These are phyloP conservation scores for Cercis canadensis DNA, from an alignment of 306 rosid species.

Conservation along the genomic window DNA sequence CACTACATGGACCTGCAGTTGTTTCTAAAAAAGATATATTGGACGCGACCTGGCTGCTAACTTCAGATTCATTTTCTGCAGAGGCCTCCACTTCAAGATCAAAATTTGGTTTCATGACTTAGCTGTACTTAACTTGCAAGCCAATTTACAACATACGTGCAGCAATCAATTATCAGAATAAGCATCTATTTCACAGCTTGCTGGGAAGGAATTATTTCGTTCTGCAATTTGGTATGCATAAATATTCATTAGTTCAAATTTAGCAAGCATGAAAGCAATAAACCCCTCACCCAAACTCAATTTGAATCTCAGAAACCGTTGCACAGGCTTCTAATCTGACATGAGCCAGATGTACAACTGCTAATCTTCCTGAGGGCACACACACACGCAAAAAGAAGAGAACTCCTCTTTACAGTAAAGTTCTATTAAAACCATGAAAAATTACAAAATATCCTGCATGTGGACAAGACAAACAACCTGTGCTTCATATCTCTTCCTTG, in stretches of 20 bases:
- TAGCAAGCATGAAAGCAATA: conserved; percentile 32
- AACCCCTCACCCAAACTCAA: background rate
- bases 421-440: background rate
- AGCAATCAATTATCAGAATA: conserved; percentile 35
- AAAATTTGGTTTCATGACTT: conserved; percentile 65
- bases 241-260: conserved; percentile 17
- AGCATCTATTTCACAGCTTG: conserved; percentile 32
- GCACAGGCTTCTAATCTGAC: conserved; percentile 10
- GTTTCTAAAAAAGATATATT: conserved; percentile 68
- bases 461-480: background rate
- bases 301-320: background rate
- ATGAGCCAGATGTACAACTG: too few species aligned
- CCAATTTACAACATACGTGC: conserved; percentile 24
- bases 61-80: conserved; percentile 68
- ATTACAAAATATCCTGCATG: conserved; percentile 1
- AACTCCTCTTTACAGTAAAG: too few species aligned
- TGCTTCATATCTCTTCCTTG: conserved; percentile 7
- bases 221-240: conserved; percentile 44
- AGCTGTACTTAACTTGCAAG: conserved; percentile 9
- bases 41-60: conserved; percentile 88
- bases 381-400: background rate
- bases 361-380: too few species aligned
- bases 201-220: conserved; percentile 16
- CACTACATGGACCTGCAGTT: conserved; percentile 60
- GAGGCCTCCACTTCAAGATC: conserved; percentile 81